Evolutionary conservation across 495 filamentous ascomycete genomes (phyloP).

Genomic region (Trichodelitschia bisporula): DNA sequence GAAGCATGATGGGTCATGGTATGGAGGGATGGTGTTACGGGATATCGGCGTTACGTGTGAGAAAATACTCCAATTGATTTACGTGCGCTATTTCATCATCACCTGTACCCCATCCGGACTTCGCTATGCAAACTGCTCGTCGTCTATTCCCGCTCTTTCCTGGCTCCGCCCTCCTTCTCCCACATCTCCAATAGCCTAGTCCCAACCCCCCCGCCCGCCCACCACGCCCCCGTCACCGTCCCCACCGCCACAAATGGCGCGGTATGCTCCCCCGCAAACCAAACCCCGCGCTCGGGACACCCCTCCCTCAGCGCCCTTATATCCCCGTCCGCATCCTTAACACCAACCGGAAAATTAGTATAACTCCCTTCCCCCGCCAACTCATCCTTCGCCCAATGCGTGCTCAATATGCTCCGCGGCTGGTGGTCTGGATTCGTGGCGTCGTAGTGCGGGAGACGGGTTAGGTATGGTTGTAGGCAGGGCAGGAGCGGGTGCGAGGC

Average conservation of each 20-base stretch:
- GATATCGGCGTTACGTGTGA: too few species aligned
- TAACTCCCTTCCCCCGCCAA: slow-evolving; percentile 82
- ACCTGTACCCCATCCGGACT: too few species aligned
- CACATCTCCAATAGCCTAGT: slow-evolving; percentile 27
- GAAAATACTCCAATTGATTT: too few species aligned
- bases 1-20: too few species aligned
- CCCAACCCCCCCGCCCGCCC: slow-evolving; percentile 67
- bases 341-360: slow-evolving; percentile 62
- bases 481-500: slow-evolving; percentile 15
- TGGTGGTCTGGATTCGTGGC: slow-evolving; percentile 26
- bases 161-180: slow-evolving; percentile 7
- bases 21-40: too few species aligned
- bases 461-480: slow-evolving; percentile 58
- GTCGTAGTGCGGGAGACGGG: slow-evolving; percentile 41
- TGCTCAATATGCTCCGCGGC: slow-evolving; percentile 37
- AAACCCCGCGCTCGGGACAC: slow-evolving; percentile 41
- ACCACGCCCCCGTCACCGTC: slow-evolving; percentile 74
- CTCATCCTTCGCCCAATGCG: slow-evolving; percentile 61
- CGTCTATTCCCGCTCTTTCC: too few species aligned
- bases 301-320: slow-evolving; percentile 19
- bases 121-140: too few species aligned
- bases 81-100: too few species aligned
- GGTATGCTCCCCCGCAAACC: slow-evolving; percentile 91
- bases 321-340: slow-evolving; percentile 30
- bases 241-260: slow-evolving; percentile 73